Base-by-base conservation (phyloP, 441 rosid species). In the Geranium incanum region DNA sequence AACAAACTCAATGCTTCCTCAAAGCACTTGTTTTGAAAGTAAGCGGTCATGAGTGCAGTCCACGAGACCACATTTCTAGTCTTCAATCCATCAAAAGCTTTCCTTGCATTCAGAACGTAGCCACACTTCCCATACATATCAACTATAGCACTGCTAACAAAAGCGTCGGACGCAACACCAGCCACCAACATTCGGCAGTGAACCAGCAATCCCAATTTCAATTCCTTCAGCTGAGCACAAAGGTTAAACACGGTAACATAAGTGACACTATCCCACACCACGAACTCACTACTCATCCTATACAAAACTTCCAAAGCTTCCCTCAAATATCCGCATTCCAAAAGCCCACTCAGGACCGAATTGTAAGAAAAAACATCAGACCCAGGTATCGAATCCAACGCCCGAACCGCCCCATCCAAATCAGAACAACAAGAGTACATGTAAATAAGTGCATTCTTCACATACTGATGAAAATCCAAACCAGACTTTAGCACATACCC, bases 71-170 rank as follows among this genome's bases (percentile, higher is more conserved):
- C 85, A 55, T 88, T 91, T 38, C 68, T 79, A 73, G 68, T 50
- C 39, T 68, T 68, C 45, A 85, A 74, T 57, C 74, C 13, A 52
- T 84, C 78, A 76, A 86, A 93, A 81, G 84, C 81, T 78, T 73
- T 87, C 74, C 75, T 84, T 13, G 95, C 89, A 57, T 73, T 78
- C 12, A 66, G 18, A 74, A 73, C 65, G 21, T 81, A 68, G 41
- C 93, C 85, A 71, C 92, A 88, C 78, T 84, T 91, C 5, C 96
- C 96, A 41, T 93, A 91, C 94, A 87, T 86, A 70, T 83, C 89
- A 57, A 93, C 81, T 4, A 39, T 7, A 39, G 43, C 43, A 39
- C 43, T 39, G 43, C 43, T 39, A 39, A 39, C 8, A 1, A 4
- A 39, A 7, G 43, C 6, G 43, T 39, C 43, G 43, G 43, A 39